A percentile compares a stretch with the other conserved stretches of the same genome.
phyloP scores from a whole-genome alignment of 352 stramenopile species.

The Globisporangium paroecandrum region DNA sequence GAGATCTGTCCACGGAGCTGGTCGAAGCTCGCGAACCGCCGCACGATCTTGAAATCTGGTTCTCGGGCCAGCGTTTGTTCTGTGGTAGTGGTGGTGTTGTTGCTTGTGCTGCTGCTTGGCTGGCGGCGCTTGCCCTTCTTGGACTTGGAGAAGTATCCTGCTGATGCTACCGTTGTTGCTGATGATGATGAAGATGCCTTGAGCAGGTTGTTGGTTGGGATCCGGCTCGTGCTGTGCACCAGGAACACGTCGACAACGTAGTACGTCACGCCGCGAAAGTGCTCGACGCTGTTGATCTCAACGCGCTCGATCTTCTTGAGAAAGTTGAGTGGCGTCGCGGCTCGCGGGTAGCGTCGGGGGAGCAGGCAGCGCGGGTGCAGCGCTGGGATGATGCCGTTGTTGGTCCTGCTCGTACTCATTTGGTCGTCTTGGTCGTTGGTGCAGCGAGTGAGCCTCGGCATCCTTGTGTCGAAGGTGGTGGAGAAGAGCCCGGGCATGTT shows the following conservation, averaged over 20 bases:
- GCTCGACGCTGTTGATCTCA: conserved; percentile 38
- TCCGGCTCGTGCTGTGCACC: conserved; percentile 32
- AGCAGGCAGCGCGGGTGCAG: conserved; percentile 35
- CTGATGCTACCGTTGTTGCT: conserved; percentile 9
- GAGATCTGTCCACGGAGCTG: conserved; percentile 23
- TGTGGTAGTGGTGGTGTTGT: neutral
- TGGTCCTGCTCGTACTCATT: neutral
- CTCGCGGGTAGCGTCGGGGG: conserved; percentile 33
- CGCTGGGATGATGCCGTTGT: conserved; percentile 17
- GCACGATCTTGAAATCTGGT: conserved; percentile 28
- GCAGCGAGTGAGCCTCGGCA: neutral
- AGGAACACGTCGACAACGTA: conserved; percentile 54
- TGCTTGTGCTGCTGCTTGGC: neutral
- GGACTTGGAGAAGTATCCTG: neutral
- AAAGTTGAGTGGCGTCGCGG: conserved; percentile 33
- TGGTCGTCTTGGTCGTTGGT: neutral
- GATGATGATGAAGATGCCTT: conserved; percentile 6
- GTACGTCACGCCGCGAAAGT: conserved; percentile 35
- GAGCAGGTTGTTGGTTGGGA: conserved; percentile 22
- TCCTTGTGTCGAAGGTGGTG: neutral
- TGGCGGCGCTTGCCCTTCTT: neutral
- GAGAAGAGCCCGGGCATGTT: neutral
- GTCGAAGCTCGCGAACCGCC: conserved; percentile 31
- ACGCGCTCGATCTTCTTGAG: conserved; percentile 43
- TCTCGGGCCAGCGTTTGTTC: neutral